Percentiles rank a stretch among this genome's conserved stretches.
phyloP scores from a whole-genome alignment of 2,329 filamentous ascomycete species.

The Talaromyces sp. region DNA sequence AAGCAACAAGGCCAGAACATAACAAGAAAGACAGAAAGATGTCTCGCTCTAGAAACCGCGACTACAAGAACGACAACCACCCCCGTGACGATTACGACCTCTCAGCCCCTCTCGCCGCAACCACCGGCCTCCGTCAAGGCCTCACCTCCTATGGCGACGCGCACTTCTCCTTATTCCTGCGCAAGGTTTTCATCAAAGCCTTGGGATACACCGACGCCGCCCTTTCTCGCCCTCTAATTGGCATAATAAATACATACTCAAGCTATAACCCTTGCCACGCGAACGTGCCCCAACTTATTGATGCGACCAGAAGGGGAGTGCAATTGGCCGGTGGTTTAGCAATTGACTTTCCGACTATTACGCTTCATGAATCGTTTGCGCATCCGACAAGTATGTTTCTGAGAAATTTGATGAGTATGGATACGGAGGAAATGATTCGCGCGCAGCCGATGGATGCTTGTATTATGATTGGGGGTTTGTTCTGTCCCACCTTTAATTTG shows the following conservation, averaged over 20 bases:
- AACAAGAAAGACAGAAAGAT: background rate
- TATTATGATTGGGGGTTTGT: constrained; percentile 62
- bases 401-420: constrained; percentile 73
- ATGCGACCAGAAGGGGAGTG: constrained; percentile 65
- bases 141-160: constrained; percentile 68
- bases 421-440: constrained; percentile 72
- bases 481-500: background rate
- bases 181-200: constrained; percentile 75
- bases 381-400: constrained; percentile 71
- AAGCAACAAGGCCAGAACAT: no score
- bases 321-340: constrained; percentile 64
- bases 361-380: constrained; percentile 65
- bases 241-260: constrained; percentile 69
- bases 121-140: constrained; percentile 58
- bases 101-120: constrained; percentile 48
- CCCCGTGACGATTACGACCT: constrained; percentile 56
- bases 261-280: constrained; percentile 72
- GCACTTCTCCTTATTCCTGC: constrained; percentile 70
- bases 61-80: background rate
- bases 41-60: background rate
- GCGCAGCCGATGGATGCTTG: constrained; percentile 68
- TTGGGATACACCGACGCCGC: constrained; percentile 70
- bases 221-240: constrained; percentile 66
- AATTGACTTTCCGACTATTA: constrained; percentile 71
- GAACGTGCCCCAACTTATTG: constrained; percentile 67